phyloP scores from a whole-genome alignment of 768 basidiomycete species.

The Hygrocybe punicea region DNA sequence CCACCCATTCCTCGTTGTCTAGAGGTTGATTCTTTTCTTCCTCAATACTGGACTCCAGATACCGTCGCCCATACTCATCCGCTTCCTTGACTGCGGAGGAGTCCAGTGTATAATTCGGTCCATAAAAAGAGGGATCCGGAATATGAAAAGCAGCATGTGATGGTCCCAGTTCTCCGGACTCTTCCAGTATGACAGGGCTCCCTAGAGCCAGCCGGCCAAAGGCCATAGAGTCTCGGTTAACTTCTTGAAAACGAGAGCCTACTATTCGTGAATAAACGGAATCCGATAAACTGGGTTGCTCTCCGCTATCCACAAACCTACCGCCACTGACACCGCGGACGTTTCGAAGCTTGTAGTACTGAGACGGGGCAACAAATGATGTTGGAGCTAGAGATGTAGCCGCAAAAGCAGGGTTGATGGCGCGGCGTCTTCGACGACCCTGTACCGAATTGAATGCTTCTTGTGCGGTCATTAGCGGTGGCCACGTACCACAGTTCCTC shows the following conservation, averaged over 20 bases:
- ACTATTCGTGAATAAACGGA: slow-evolving; percentile 60
- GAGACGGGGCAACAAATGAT: slow-evolving; percentile 75
- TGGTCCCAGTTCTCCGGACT: slow-evolving; percentile 49
- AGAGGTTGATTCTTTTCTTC: slow-evolving; percentile 15
- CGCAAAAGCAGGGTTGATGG: slow-evolving; percentile 60
- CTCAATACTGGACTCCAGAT: slow-evolving; percentile 19
- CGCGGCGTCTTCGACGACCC: slow-evolving; percentile 42
- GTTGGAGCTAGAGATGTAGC: slow-evolving; percentile 70
- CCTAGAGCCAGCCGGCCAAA: slow-evolving; percentile 61
- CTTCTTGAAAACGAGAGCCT: slow-evolving; percentile 71
- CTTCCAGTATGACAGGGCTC: slow-evolving; percentile 52
- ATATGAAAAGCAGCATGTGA: slow-evolving; percentile 35
- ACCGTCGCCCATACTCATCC: slow-evolving; percentile 37
- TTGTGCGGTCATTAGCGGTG: too few species aligned
- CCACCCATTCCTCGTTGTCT: slow-evolving; percentile 61
- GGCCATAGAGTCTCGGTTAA: slow-evolving; percentile 55
- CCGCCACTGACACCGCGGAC: slow-evolving; percentile 61
- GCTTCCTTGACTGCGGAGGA: slow-evolving; percentile 33
- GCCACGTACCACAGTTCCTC: slow-evolving; percentile 5
- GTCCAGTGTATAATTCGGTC: slow-evolving; percentile 49
- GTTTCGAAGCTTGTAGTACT: slow-evolving; percentile 71
- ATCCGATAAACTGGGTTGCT: slow-evolving; percentile 50
- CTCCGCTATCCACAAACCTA: slow-evolving; percentile 43
- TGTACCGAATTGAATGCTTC: neutral
- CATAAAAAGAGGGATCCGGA: slow-evolving; percentile 52